Evolutionary conservation across 768 basidiomycete species (phyloP), one percentile per base, ranked within the genome.

Genomic region (Collybia mongolica): DNA sequence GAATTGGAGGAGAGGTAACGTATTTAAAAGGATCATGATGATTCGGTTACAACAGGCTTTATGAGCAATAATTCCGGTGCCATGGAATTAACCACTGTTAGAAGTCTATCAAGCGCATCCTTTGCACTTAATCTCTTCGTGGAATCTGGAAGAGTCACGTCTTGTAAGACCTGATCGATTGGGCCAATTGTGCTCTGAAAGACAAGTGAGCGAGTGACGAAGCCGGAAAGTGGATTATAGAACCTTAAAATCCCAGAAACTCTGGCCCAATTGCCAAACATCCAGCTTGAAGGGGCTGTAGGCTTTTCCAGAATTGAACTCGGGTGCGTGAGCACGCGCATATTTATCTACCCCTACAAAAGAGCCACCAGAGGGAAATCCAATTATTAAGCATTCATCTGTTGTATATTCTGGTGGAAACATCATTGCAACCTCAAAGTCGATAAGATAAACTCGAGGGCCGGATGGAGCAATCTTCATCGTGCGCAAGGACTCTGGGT

Each of bases 371-470:
- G 59, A 18, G 9, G 62, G 65, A 24, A 24, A 32, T 2, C 32
- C 32, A 46, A 2, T 45, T 1, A 29, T 46, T 2, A 62, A 39
- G 18, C 60, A 54, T 20, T 63, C 43, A 5, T 58, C 54, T 12
- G 17, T 8, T 0, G 60, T 47, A 22, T 18, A 48, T 2, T 61
- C 62, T 3, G 36, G 35, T 6, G 65, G 60, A 38, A 67, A 71
- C 20, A 60, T 42, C 3, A 68, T 45, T 2, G 66, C 64, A 20
- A 56, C 45, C 54, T 68, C 67, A 28, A 68, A 66, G 56, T 68
- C 67, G 20, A 61, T 65, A 11, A 71, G 49, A 41, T 61, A 67
- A 1, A 69, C 67, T 2, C 66, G 61, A 8, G 67, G 66, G 22
- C 59, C 56, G 9, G 32, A 32, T 3, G 32, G 32, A 15, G 60